Base-by-base conservation (phyloP, 1,284 basidiomycete genomes). In the Jaminaea rosea region DNA sequence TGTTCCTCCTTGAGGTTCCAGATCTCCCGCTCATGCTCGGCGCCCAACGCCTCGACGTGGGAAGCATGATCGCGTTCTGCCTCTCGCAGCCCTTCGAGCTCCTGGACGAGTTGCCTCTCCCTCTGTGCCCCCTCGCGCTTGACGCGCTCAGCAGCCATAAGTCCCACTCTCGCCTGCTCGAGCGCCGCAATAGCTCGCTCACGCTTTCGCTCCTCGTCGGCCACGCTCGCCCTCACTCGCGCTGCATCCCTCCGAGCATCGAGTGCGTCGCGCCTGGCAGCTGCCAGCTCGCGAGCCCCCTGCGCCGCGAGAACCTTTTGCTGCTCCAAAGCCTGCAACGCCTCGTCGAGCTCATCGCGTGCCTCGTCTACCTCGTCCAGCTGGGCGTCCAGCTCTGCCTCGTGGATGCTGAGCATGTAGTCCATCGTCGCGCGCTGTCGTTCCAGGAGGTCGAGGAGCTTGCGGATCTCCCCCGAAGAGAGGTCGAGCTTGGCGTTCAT, bases 401-500 rank as follows among this genome's bases (percentile, higher is more conserved):
- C 55, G 41, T 69, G 66, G 34, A 63, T 69, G 10, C 62, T 59
- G 26, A 69, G 46, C 62, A 69, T 60, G 50, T 69, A 64, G 36
- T 67, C 66, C 49, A 69, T 69, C 15, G 67, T 60, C n/a, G 58
- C 46, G 7, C 63, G 41, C 47, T 69, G 66, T 55, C 67, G 60
- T 23, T 69, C 66, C 10, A 69, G 47, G 26, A 69, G 55, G 36
- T 67, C 65, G 15, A 69, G 50, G 29, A 69, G 50, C 46, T 67
- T 64, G 3, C 54, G 52, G 15, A 67, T 63, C 55, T 69, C 66
- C n/a, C 26, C 41, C 2, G 53, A 49, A 39, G 52, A 63, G 23
- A 56, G 47, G 23, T 61, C 60, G 5, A 65, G 26, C 37, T 65
- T 65, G 15, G 51, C 44, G 21, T 59, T 60, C 60, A 67, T 60